These are phyloP conservation scores for Cyclotella cryptica DNA, from an alignment of 108 stramenopile genomes.

Conservation along the genomic window DNA sequence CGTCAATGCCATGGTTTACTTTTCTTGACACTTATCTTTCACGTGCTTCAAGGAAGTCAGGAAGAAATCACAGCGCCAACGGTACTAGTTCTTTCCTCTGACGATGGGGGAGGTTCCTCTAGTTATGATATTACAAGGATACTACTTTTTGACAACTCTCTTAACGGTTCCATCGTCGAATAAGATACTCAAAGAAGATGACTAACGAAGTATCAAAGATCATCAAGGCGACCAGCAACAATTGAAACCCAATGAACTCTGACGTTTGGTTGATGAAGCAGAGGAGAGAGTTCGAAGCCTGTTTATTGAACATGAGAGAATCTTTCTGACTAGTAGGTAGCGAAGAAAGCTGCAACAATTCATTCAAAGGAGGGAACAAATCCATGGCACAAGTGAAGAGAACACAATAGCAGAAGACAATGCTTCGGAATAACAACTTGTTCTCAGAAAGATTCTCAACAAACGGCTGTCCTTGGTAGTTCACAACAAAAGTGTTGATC, in stretches of 20 bases:
- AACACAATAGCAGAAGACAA: constrained; percentile 69
- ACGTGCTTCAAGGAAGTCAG: too few species aligned
- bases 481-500: constrained; percentile 96
- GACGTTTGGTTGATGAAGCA: constrained; percentile 21
- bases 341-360: constrained; percentile 79
- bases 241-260: constrained; percentile 59
- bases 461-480: constrained; percentile 95
- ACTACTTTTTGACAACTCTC: neutral
- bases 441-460: constrained; percentile 88
- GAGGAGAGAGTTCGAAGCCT: neutral
- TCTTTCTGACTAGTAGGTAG: constrained; percentile 47
- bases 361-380: constrained; percentile 81
- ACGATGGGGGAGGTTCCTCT: neutral
- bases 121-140: neutral
- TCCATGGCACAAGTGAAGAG: constrained; percentile 75
- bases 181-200: constrained; percentile 6
- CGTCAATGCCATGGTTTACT: too few species aligned
- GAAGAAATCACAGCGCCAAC: too few species aligned
- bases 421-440: constrained; percentile 69
- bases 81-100: too few species aligned
- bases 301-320: neutral
- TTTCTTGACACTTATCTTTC: too few species aligned
- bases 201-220: constrained; percentile 62
- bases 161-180: constrained; percentile 1
- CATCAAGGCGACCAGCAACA: constrained; percentile 66